phyloP scores from a whole-genome alignment of 371 early-diverging fungal species.

The Saksenaea oblongispora region DNA sequence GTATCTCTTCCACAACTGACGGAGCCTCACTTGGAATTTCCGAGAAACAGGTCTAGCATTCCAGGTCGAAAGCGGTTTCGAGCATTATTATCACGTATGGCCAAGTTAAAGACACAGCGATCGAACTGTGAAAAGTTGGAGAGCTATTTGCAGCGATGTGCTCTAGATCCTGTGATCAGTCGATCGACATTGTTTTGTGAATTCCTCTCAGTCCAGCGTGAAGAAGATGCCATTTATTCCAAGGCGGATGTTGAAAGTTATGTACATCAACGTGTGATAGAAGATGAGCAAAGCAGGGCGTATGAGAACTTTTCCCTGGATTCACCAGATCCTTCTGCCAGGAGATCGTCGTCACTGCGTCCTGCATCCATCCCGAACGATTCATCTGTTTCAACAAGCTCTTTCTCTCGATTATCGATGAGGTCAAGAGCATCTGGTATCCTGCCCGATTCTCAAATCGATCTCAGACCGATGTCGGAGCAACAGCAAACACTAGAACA shows the following conservation, averaged over 20 bases:
- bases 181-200: slow-evolving; percentile 28
- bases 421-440: not conserved
- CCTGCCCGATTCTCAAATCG: slow-evolving; percentile 1
- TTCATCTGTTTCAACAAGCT: not conserved
- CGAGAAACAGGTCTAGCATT: not conserved
- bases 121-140: slow-evolving; percentile 29
- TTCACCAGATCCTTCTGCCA: not conserved
- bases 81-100: slow-evolving; percentile 3
- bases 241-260: not conserved
- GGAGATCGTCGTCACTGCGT: slow-evolving; percentile 1
- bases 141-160: slow-evolving; percentile 26
- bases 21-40: slow-evolving; percentile 1
- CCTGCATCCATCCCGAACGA: not conserved
- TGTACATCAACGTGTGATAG: not conserved
- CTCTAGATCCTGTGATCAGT: slow-evolving; percentile 19
- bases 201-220: slow-evolving; percentile 27
- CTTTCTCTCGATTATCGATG: slow-evolving; percentile 2
- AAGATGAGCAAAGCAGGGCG: not conserved
- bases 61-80: slow-evolving; percentile 6
- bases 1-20: slow-evolving; percentile 6
- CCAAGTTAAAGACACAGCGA: slow-evolving; percentile 1
- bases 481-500: not conserved
- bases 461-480: not conserved
- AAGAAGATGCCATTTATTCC: slow-evolving; percentile 10
- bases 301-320: not conserved